Evolutionary conservation across 495 filamentous ascomycete genomes (phyloP).

Genomic region (Daldinia grandis): DNA sequence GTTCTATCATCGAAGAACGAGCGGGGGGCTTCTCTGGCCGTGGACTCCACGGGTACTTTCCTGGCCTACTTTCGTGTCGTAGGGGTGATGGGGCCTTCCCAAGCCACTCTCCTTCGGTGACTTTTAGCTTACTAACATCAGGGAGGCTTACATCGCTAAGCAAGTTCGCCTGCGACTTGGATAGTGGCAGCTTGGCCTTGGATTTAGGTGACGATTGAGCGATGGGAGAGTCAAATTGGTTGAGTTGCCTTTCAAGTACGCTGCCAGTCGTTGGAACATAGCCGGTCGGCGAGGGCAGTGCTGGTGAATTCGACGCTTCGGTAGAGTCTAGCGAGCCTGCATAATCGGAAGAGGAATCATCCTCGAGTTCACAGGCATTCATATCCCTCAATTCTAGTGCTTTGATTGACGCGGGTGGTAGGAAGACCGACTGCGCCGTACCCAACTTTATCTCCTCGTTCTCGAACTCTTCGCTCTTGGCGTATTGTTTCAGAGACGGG

Average conservation of each 20-base stretch:
- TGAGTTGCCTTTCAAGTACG: constrained; percentile 46
- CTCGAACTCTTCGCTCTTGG: constrained; percentile 52
- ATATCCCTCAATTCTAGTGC: constrained; percentile 30
- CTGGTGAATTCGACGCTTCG: constrained; percentile 31
- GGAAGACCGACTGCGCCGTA: constrained; percentile 43
- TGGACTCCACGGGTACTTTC: constrained; percentile 34
- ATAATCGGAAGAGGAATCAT: constrained; percentile 49
- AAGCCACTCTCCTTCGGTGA: constrained; percentile 54
- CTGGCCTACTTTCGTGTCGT: constrained; percentile 10
- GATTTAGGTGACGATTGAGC: constrained; percentile 30
- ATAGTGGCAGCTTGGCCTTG: constrained; percentile 20
- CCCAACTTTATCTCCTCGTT: constrained; percentile 47
- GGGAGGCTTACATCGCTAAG: constrained; percentile 10
- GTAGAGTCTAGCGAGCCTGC: constrained; percentile 44
- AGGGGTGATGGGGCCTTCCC: constrained; percentile 49
- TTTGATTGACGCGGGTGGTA: constrained; percentile 40
- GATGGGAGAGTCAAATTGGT: constrained; percentile 39
- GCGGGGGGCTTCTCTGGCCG: constrained; percentile 12
- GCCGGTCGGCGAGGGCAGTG: constrained; percentile 42
- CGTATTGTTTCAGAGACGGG: constrained; percentile 51
- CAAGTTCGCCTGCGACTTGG: constrained; percentile 7
- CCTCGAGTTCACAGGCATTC: constrained; percentile 25
- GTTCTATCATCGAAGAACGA: constrained; percentile 33
- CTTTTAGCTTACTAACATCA: constrained; percentile 24
- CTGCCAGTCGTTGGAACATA: constrained; percentile 51